Evolutionary conservation across 2,329 filamentous ascomycete genomes (phyloP), one percentile per base, ranked within the genome.

Genomic region (Bipolaris cookei): DNA sequence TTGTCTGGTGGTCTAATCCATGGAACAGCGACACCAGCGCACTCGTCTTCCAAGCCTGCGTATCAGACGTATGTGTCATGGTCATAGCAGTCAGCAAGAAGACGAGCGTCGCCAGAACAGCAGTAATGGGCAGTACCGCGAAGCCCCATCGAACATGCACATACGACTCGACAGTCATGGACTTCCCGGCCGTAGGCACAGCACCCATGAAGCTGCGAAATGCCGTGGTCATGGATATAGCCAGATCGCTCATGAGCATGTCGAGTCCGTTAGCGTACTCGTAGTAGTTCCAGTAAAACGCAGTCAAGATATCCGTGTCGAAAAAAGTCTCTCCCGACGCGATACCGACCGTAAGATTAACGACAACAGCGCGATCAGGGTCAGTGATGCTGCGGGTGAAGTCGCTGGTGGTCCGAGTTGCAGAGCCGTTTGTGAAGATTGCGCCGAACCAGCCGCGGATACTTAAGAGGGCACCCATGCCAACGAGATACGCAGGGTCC

Each of bases 211-310:
- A 62, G 16, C 60, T 54, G 21, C 57, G 60, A 30, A 62, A 60
- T 34, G 60, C 58, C 13, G 60, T 62, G 8, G 60, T 61, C 60
- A 62, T 62, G 5, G 60, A 61, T 14, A 62, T 51, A 3, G 57
- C 57, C 42, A 62, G 20, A 23, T 62, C 57, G 28, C 47, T 62
- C 60, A 61, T 62, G 8, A 62, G 39, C 60, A 62, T 62, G 14
- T 62, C 51, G 18, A 60, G 35, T 21, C 60, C 57, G n/a, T 51
- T 35, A 2, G 57, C 42, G 30, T 62, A 61, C 43, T 60, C 57
- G 39, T 61, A 62, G 38, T 60, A 61, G 34, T 62, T 61, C 60
- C 57, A 62, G 51, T 62, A 62, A 37, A 62, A 62, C 8, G 60
- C 60, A 0, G 57, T 62, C n/a, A 61, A 38, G 16, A 62, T 58